A percentile compares a stretch with the other conserved stretches of the same genome.
phyloP scores from a whole-genome alignment of 2,329 filamentous ascomycete species.

The Neophaeococcomyces mojaviensis region DNA sequence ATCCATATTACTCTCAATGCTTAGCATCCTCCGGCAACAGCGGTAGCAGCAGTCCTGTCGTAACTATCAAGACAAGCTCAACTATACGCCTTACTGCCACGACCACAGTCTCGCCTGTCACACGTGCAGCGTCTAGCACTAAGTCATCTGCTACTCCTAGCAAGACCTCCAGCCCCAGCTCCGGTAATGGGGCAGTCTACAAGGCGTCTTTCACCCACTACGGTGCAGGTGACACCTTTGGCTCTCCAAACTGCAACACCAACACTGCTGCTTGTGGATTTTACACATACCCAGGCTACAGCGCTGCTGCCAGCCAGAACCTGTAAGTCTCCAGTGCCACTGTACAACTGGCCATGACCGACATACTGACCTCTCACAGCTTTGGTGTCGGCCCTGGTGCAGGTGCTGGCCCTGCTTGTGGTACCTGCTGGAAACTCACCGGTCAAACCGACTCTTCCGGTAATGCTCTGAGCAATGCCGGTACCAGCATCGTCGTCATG shows the following conservation, averaged over 20 bases:
- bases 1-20: slow-evolving; percentile 34
- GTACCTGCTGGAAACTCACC: slow-evolving; percentile 33
- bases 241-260: slow-evolving; percentile 30
- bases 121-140: neutral
- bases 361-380: too few relatives aligned
- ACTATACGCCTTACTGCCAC: too few relatives aligned
- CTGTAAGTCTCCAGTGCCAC: too few relatives aligned
- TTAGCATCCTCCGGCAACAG: slow-evolving; percentile 13
- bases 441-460: slow-evolving; percentile 27
- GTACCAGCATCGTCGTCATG: slow-evolving; percentile 32
- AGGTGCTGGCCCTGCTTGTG: slow-evolving; percentile 33
- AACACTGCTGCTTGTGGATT: slow-evolving; percentile 32
- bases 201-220: slow-evolving; percentile 31
- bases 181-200: slow-evolving; percentile 13
- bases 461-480: slow-evolving; percentile 21
- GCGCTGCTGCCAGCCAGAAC: slow-evolving; percentile 33
- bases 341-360: too few relatives aligned
- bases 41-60: slow-evolving; percentile 2
- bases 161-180: slow-evolving; percentile 7
- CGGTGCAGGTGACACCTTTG: slow-evolving; percentile 27
- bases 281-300: slow-evolving; percentile 28
- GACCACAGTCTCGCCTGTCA: too few relatives aligned
- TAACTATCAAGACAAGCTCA: slow-evolving; percentile 1
- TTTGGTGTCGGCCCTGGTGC: slow-evolving; percentile 30
- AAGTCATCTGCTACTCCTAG: slow-evolving; percentile 8